These are phyloP conservation scores for Boeremia exigua DNA, from an alignment of 2,329 filamentous ascomycete species.

Conservation along the genomic window DNA sequence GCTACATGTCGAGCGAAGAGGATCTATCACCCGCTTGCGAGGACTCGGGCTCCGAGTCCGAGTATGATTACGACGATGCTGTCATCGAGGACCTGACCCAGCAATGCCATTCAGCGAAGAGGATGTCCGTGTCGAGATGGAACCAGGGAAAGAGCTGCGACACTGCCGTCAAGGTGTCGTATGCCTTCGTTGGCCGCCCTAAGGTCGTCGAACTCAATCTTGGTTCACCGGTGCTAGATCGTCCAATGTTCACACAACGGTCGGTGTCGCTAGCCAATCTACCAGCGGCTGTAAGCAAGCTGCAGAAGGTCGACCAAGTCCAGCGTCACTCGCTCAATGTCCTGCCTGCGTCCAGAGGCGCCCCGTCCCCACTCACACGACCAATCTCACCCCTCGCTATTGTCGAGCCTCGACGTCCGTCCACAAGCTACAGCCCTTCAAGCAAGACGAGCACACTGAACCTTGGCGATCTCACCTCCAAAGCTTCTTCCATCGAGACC, in stretches of 20 bases:
- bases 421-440: conserved; percentile 35
- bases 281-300: conserved; percentile 37
- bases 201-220: conserved; percentile 47
- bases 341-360: conserved; percentile 16
- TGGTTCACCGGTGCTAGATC: conserved; percentile 27
- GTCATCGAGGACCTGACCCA: conserved; percentile 39
- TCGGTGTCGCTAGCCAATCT: conserved; percentile 45
- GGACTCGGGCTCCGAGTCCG: conserved; percentile 33
- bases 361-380: conserved; percentile 23
- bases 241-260: conserved; percentile 32
- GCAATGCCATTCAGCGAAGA: conserved; percentile 36
- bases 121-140: conserved; percentile 42
- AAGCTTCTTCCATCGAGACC: conserved; percentile 31
- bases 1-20: conserved; percentile 49
- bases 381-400: conserved; percentile 32
- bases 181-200: conserved; percentile 46
- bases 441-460: conserved; percentile 30
- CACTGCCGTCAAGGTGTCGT: conserved; percentile 47
- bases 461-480: conserved; percentile 31
- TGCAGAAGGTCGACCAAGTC: conserved; percentile 33
- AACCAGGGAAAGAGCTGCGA: conserved; percentile 45
- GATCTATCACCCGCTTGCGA: conserved; percentile 47
- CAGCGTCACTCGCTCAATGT: conserved; percentile 38
- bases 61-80: conserved; percentile 41
- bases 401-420: conserved; percentile 35